Evolutionary conservation across 78 protist species (phyloP), one percentile per base, ranked within the genome.

Genomic region (Cavenderia fasciculata): DNA sequence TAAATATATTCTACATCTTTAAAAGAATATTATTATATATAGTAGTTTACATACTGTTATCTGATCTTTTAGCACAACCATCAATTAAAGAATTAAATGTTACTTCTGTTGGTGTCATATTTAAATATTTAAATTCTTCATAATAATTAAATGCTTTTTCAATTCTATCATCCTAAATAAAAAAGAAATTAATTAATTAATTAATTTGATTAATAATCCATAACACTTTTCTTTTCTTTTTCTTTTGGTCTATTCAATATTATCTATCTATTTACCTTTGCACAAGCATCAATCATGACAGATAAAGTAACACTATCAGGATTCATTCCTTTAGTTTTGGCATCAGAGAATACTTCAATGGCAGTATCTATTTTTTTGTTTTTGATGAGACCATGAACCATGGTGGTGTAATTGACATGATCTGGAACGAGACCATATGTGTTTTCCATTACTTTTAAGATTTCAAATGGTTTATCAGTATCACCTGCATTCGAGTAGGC

Each of bases 1-100:
- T n/a, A 52, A 4, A 18, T 5, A 11, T 52, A 3, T 4, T 52
- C n/a, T 4, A 11, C 12, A n/a, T n/a, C n/a, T n/a, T n/a, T n/a
- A n/a, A n/a, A n/a, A n/a, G n/a, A n/a, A n/a, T n/a, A n/a, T n/a
- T n/a, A n/a, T n/a, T n/a, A n/a, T n/a, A 34, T 34, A 34, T 61
- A 12, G 4, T 61, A 18, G 38, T 6, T 18, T 34, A 34, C 54
- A 2, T 63, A 63, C 72, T 21, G 43, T 82, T 59, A 56, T 82
- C 90, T 0, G 90, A 4, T 66, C 90, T 59, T 25, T 82, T 82
- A 38, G 90, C 52, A 56, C 90, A 82, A 52, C 79, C 90, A 56
- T 56, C 29, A 0, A 82, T 82, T 4, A 82, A 29, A 25, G 90
- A 82, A 23, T 82, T 82, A 16, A 82, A 82, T 2, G 90, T 82